Evolutionary conservation across 1,284 basidiomycete species (phyloP), one percentile per base, ranked within the genome.

Genomic region (Coniferiporia weirii): DNA sequence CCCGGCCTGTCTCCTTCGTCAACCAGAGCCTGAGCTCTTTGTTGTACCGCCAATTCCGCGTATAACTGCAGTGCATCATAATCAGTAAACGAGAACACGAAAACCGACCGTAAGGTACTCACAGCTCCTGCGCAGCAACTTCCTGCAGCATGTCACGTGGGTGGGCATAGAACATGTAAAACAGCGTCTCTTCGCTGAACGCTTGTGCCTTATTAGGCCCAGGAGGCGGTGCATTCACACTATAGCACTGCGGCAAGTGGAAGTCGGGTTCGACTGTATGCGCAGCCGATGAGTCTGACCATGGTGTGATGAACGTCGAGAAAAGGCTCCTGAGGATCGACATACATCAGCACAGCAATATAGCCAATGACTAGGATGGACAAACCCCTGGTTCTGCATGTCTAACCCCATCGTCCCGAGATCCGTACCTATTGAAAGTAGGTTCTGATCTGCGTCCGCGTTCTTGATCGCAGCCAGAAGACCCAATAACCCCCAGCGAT

Each of bases 91-190:
- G 50, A 35, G 19, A 44, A 51, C 53, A 57, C 38, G 56, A 22
- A 54, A 19, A 36, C 12, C 7, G 40, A 19, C 32, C 27, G 17
- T 51, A 55, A 38, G 20, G n/a, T 5, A 83, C 90, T 71, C 73
- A 95, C 89, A 99, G 79, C 79, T 98, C 96, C 71, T 93, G 90
- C 47, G 95, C 94, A 12, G 96, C 96, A 52, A 95, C 84, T 74
- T 98, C 95, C 73, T 99, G 96, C 64, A 98, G 77, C 35, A 91
- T 85, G 74, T 99, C 96, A 68, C 93, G 79, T 58, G 96, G 94
- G 72, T 87, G 89, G 61, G 93, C 89, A 76, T 99, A 99, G 79
- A 99, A 99, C 84, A 98, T 96, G 81, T 94, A 98, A 76, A 99
- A 98, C 43, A 99, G 76, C 32, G 96, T 98, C 76, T 99, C 96